Evolutionary conservation across 768 basidiomycete species (phyloP), one percentile per base, ranked within the genome.

Genomic region (Agaricus subrufescens): DNA sequence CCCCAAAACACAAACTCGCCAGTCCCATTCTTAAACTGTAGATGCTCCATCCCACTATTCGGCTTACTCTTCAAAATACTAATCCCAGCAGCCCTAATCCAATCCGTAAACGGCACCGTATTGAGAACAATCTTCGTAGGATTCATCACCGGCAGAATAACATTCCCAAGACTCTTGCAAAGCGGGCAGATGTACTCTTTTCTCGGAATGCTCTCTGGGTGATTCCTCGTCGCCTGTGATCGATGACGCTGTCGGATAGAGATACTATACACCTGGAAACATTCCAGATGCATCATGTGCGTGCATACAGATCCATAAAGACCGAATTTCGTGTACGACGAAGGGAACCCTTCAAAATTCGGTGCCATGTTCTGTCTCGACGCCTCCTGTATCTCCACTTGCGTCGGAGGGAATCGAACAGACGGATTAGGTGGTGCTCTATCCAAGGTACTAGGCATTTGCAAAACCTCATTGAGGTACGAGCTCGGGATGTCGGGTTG

Each of bases 111-210:
- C 0, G 87, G 80, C 0, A 82, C 71, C 3, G 69, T 71, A 56
- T 82, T 89, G 51, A 84, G 76, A 25, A 77, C 67, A 37, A 73
- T 78, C n/a, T 61, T 61, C 10, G 76, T 67, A 0, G 85, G 75
- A 11, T 75, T 74, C 4, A 81, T 76, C 15, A 95, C 86, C 0
- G 97, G 97, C 0, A 99, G 78, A 42, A 99, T 87, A 30, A 94
- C 84, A 68, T 99, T 99, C 3, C 96, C 94, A 5, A 98, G 76
- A 62, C 91, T 94, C 72, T 98, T 98, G 76, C 97, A 99, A 3
- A 99, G 74, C 1, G 97, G 97, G 63, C 97, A 99, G 46, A 98
- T 90, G 72, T 87, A 98, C 65, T 99, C 97, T 62, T 89, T 89
- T 40, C 97, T 81, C 14, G 89, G 84, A n/a, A 94, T 92, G 63